These are phyloP conservation scores for Saturnispora sanitii DNA, from an alignment of 805 yeast species.

Conservation along the genomic window DNA sequence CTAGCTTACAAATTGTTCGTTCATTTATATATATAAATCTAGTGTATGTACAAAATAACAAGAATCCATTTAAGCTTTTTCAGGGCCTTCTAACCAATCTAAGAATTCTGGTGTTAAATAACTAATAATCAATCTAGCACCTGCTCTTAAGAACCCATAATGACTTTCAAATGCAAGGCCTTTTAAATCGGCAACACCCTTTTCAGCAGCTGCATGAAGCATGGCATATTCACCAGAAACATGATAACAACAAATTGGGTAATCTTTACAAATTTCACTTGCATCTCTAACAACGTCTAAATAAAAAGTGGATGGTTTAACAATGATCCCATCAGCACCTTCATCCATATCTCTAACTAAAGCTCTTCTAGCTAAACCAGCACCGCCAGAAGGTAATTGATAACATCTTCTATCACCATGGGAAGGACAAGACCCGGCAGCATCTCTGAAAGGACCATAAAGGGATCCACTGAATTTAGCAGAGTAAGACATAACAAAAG, in stretches of 20 bases:
- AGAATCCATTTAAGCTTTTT: no score
- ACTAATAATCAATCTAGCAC: slow-evolving; percentile 83
- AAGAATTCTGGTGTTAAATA: slow-evolving; percentile 94
- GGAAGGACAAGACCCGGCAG: slow-evolving; percentile 86
- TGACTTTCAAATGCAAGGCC: slow-evolving; percentile 76
- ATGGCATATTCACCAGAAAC: slow-evolving; percentile 97
- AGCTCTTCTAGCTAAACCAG: slow-evolving; percentile 92
- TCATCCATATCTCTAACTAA: slow-evolving; percentile 74
- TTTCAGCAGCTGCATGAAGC: slow-evolving; percentile 97
- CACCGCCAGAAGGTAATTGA: slow-evolving; percentile 88
- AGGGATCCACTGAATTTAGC: slow-evolving; percentile 88
- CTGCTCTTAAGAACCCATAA: slow-evolving; percentile 88
- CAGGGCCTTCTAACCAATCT: slow-evolving; percentile 82
- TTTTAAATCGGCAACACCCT: slow-evolving; percentile 82
- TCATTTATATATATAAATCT: no score
- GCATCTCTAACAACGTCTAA: slow-evolving; percentile 89
- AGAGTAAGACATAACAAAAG: slow-evolving; percentile 85
- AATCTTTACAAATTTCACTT: slow-evolving; percentile 64
- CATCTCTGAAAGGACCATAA: slow-evolving; percentile 97
- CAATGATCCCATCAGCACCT: slow-evolving; percentile 93
- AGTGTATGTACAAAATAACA: no score
- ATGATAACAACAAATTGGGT: slow-evolving; percentile 91
- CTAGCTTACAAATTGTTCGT: no score
- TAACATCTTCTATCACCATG: slow-evolving; percentile 88
- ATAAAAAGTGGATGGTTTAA: slow-evolving; percentile 93